Base-by-base conservation (phyloP, 2,329 filamentous ascomycete genomes). In the Fusarium verticillioides region DNA sequence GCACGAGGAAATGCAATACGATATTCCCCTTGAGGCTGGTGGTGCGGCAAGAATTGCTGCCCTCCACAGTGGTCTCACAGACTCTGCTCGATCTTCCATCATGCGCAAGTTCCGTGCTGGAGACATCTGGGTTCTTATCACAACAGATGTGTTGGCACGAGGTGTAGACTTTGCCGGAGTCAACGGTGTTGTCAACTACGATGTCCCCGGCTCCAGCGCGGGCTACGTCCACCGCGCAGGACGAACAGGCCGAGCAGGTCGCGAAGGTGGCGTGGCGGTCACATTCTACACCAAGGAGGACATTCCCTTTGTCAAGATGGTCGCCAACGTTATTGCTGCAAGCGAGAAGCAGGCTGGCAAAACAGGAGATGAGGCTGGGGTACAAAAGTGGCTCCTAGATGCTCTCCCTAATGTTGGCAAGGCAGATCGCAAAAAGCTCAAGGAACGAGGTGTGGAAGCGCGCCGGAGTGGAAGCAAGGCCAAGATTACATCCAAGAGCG, bases 221-320 rank as follows among this genome's bases (percentile, higher is more conserved):
- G 91, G 91, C 2, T 99, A 99, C 79, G 93, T 99, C 11, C 96
- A 99, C 83, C 93, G 96, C 16, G 95, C 96, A 0, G 96, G 96
- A 1, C 90, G 96, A 52, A 98, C 96, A 0, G 96, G 96, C 0
- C 89, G 96, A 28, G 96, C 95, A 0, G 96, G 96, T 0, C 89
- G 95, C 30, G 90, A 93, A 78, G 95, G 95, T 26, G 96, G 96
- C 53, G 89, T 97, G 7, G 95, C 95, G 0, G 92, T 99, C 3
- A 99, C 96, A 0, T 92, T 97, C 66, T 99, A 97, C 82, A 98
- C 96, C 0, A 94, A 96, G 81, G 96, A 98, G 69, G 96, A 99
- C 79, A 92, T 98, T 8, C 93, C 94, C 0, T 94, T 88, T 64
- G 90, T 99, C 64, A 97, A 96, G 84, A 94, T 91, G 72, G 93